Percentiles rank a stretch among this genome's conserved stretches.
phyloP scores from a whole-genome alignment of 2,329 filamentous ascomycete species.

The Ophiognomonia clavigignenti-juglandacearum region DNA sequence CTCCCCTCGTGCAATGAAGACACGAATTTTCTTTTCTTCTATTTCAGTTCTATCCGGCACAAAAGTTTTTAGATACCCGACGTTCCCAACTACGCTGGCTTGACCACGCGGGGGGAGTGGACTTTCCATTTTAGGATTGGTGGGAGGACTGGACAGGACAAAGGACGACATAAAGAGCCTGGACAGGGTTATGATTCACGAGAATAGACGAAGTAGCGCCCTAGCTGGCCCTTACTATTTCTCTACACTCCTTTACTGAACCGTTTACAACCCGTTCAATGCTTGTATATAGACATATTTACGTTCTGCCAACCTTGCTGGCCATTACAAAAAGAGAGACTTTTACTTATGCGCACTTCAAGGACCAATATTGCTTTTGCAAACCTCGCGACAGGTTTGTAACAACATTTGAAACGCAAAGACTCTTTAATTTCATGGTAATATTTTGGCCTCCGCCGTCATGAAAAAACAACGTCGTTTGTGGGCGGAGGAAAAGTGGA shows the following conservation, averaged over 20 bases:
- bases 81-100: conserved; percentile 7
- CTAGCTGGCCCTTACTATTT: conserved; percentile 5
- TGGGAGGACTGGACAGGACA: not conserved
- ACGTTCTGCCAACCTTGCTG: too few relatives aligned
- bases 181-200: conserved; percentile 12
- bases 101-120: conserved; percentile 9
- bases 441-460: too few relatives aligned
- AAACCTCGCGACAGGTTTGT: too few relatives aligned
- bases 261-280: conserved; percentile 4
- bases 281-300: conserved; percentile 8
- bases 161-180: not conserved
- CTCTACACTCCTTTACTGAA: conserved; percentile 12
- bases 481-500: too few relatives aligned
- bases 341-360: too few relatives aligned
- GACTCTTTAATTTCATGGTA: too few relatives aligned
- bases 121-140: conserved; percentile 10
- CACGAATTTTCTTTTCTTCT: conserved; percentile 11
- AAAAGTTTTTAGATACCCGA: conserved; percentile 10
- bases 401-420: too few relatives aligned
- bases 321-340: not conserved
- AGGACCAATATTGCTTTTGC: too few relatives aligned
- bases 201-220: conserved; percentile 8
- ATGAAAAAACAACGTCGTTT: too few relatives aligned
- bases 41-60: too few relatives aligned
- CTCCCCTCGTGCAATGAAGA: too few relatives aligned